Evolutionary conservation across 805 yeast species (phyloP).

Genomic region (Metschnikowia chrysomelidarum): DNA sequence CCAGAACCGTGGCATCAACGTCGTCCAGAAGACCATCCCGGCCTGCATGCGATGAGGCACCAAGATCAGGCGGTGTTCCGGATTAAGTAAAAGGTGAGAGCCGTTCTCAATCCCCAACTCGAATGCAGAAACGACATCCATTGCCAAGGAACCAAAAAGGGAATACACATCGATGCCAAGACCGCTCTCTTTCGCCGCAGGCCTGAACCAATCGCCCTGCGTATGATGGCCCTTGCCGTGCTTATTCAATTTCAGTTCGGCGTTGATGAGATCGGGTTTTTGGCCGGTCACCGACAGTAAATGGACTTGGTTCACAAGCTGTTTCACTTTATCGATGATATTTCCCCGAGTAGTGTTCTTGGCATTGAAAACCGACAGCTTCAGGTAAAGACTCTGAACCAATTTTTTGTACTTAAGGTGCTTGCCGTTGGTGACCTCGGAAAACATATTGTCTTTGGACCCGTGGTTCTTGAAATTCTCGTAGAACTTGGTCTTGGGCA

Average conservation of each 20-base stretch:
- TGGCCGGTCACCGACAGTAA: slow-evolving; percentile 30
- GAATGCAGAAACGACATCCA: slow-evolving; percentile 65
- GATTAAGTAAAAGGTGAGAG: slow-evolving; percentile 42
- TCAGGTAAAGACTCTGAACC: slow-evolving; percentile 33
- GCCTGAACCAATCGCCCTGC: slow-evolving; percentile 32
- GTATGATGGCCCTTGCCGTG: slow-evolving; percentile 33
- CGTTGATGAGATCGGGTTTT: slow-evolving; percentile 35
- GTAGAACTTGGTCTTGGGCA: slow-evolving; percentile 58
- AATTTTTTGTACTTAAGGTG: slow-evolving; percentile 29
- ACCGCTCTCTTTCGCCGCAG: slow-evolving; percentile 20
- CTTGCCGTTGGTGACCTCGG: slow-evolving; percentile 46
- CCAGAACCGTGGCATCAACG: slow-evolving; percentile 56
- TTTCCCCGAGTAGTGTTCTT: slow-evolving; percentile 27
- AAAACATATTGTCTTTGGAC: slow-evolving; percentile 53
- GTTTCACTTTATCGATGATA: slow-evolving; percentile 26
- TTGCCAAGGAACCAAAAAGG: slow-evolving; percentile 65
- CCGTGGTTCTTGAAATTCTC: slow-evolving; percentile 59
- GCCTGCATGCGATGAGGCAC: slow-evolving; percentile 50
- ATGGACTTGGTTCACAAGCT: slow-evolving; percentile 28
- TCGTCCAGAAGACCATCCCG: slow-evolving; percentile 65
- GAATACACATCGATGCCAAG: slow-evolving; percentile 54
- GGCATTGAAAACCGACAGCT: slow-evolving; percentile 32
- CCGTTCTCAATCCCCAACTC: slow-evolving; percentile 54
- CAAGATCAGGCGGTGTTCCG: slow-evolving; percentile 36
- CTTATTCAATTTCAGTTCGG: slow-evolving; percentile 28